A percentile compares a stretch with the other conserved stretches of the same genome.
phyloP scores from a whole-genome alignment of 352 stramenopile genomes.

The Pythium chondricola region DNA sequence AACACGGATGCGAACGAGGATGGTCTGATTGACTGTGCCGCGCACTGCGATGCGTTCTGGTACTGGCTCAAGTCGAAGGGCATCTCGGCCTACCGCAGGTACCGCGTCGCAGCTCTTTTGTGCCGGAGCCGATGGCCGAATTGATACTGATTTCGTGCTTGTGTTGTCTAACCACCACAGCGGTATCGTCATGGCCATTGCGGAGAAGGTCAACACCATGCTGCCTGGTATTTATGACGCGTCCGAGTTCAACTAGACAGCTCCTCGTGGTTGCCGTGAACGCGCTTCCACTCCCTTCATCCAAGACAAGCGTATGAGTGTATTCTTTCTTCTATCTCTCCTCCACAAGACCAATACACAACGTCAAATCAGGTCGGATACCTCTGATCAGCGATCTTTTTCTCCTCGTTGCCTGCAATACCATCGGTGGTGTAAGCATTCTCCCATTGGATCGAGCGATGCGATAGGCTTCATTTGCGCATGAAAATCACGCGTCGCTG shows the following conservation, averaged over 20 bases:
- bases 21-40: conserved; percentile 86
- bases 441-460: too few relatives aligned
- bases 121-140: background rate
- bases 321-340: too few relatives aligned
- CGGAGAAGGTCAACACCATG: conserved; percentile 96
- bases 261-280: too few relatives aligned
- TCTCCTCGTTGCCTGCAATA: too few relatives aligned
- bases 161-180: conserved; percentile 39
- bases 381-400: too few relatives aligned
- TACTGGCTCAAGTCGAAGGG: conserved; percentile 94
- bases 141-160: background rate
- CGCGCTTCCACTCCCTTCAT: too few relatives aligned
- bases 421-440: too few relatives aligned
- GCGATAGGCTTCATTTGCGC: too few relatives aligned
- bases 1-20: conserved; percentile 87
- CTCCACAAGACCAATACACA: too few relatives aligned
- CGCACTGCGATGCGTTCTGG: conserved; percentile 97
- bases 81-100: conserved; percentile 92
- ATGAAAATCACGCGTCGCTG: too few relatives aligned
- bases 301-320: too few relatives aligned
- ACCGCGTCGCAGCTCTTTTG: background rate
- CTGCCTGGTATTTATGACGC: conserved; percentile 96
- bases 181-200: conserved; percentile 96
- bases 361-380: too few relatives aligned
- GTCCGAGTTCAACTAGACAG: conserved; percentile 87